phyloP scores from a whole-genome alignment of 2,329 filamentous ascomycete species.

The Rhinocladiella mackenziei region DNA sequence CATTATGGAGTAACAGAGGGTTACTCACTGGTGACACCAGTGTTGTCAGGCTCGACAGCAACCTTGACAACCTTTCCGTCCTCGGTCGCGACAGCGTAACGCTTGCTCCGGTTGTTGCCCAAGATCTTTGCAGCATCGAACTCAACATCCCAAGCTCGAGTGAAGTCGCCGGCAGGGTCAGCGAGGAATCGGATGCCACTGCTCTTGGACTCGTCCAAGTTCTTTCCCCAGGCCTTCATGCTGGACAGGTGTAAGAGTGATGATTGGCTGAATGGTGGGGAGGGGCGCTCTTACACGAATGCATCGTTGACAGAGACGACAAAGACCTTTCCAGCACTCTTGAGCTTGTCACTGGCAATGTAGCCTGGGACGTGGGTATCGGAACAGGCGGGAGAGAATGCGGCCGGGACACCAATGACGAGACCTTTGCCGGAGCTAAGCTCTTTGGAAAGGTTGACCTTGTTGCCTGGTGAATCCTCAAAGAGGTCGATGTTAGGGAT shows the following conservation, averaged over 20 bases:
- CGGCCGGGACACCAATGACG: constrained; percentile 79
- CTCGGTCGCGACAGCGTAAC: constrained; percentile 79
- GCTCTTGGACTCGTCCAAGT: constrained; percentile 68
- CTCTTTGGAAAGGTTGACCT: constrained; percentile 79
- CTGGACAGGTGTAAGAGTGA: constrained; percentile 43
- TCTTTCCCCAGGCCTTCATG: constrained; percentile 83
- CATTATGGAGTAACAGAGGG: background rate
- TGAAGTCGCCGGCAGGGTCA: constrained; percentile 75
- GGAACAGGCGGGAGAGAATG: constrained; percentile 67
- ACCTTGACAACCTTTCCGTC: constrained; percentile 78
- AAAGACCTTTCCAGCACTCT: constrained; percentile 77
- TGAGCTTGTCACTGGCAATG: constrained; percentile 67
- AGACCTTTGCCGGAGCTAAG: constrained; percentile 67
- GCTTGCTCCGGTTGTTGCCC: constrained; percentile 76
- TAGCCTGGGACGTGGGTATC: constrained; percentile 78
- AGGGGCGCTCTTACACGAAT: constrained; percentile 87
- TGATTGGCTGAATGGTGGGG: too few species aligned
- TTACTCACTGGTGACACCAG: constrained; percentile 66
- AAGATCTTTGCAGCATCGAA: constrained; percentile 80
- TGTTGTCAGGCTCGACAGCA: constrained; percentile 84
- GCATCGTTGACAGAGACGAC: constrained; percentile 91
- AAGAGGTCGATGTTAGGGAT: constrained; percentile 74
- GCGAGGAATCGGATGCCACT: constrained; percentile 85
- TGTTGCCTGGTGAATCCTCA: constrained; percentile 85
- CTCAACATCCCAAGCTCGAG: constrained; percentile 73